Conservation (phyloP, 202 grass and related monocot genomes). For the Zizania palustris region DNA sequence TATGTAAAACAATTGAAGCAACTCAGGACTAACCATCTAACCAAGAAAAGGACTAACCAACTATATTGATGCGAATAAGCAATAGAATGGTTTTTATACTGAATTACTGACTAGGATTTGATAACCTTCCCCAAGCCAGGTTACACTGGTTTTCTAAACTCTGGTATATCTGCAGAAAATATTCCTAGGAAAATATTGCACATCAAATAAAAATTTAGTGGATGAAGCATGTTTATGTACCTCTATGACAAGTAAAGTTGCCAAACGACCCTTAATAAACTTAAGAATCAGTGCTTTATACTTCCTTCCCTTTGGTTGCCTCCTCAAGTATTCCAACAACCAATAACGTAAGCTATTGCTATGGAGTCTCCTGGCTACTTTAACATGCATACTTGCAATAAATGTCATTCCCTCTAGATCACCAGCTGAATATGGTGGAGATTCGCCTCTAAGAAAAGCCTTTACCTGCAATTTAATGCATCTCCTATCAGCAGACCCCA, state of each 20-base stretch:
- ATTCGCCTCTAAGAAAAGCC: conserved; percentile 82
- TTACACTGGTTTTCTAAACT: neutral
- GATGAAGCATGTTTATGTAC: conserved; percentile 48
- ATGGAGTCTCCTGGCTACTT: conserved; percentile 75
- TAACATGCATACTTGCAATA: conserved; percentile 80
- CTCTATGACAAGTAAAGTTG: conserved; percentile 78
- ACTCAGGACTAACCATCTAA: neutral
- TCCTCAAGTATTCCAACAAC: conserved; percentile 88
- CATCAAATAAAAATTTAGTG: conserved; percentile 3
- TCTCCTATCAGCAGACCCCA: conserved; percentile 11
- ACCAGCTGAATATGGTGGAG: conserved; percentile 74
- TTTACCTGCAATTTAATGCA: conserved; percentile 66
- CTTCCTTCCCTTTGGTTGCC: conserved; percentile 66
- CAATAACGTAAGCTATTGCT: conserved; percentile 80
- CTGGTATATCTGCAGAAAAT: conserved; percentile 5
- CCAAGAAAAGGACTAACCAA: neutral
- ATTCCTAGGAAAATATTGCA: conserved; percentile 1
- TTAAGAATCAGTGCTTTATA: conserved; percentile 77
- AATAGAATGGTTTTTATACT: neutral
- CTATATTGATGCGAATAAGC: neutral
- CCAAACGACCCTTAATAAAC: conserved; percentile 75
- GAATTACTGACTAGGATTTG: neutral
- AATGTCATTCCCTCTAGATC: conserved; percentile 81
- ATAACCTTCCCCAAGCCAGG: neutral
- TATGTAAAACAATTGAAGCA: neutral